phyloP scores from a whole-genome alignment of 2,329 filamentous ascomycete species.

The Sclerotinia glacialis region DNA sequence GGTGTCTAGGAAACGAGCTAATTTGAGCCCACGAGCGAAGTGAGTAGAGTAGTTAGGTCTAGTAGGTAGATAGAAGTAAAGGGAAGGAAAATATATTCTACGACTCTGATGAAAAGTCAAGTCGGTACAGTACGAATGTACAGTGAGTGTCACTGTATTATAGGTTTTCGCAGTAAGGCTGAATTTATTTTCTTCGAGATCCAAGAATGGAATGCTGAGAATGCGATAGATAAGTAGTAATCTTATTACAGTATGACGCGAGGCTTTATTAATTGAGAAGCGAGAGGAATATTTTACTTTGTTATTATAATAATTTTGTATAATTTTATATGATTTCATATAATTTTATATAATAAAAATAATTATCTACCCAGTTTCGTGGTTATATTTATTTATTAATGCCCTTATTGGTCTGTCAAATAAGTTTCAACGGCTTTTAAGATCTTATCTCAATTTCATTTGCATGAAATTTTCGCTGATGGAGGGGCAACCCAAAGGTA shows the following conservation, averaged over 20 bases:
- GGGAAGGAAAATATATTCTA: neutral
- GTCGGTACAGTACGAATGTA: neutral
- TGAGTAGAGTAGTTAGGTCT: neutral
- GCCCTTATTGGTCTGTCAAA: neutral
- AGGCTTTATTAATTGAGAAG: conserved; percentile 14
- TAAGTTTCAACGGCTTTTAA: neutral
- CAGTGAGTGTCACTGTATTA: neutral
- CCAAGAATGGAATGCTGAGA: conserved; percentile 15
- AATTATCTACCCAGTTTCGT: neutral
- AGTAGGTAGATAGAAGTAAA: neutral
- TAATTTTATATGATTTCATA: too few relatives aligned
- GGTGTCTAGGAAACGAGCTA: neutral
- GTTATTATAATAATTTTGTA: too few relatives aligned
- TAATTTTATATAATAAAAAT: too few relatives aligned
- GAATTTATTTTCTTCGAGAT: conserved; percentile 13
- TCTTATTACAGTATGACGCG: conserved; percentile 25
- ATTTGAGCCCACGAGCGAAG: neutral
- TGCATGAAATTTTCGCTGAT: conserved; percentile 13
- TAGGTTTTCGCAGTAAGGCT: conserved; percentile 5
- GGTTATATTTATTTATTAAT: neutral
- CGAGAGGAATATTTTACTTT: too few relatives aligned
- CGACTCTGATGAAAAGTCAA: neutral
- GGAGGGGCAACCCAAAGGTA: conserved; percentile 24
- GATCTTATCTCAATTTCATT: neutral
- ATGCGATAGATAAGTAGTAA: too few relatives aligned